These are phyloP conservation scores for Isoetes engelmannii DNA, from an alignment of 83 land plant genomes.

Conservation along the genomic window DNA sequence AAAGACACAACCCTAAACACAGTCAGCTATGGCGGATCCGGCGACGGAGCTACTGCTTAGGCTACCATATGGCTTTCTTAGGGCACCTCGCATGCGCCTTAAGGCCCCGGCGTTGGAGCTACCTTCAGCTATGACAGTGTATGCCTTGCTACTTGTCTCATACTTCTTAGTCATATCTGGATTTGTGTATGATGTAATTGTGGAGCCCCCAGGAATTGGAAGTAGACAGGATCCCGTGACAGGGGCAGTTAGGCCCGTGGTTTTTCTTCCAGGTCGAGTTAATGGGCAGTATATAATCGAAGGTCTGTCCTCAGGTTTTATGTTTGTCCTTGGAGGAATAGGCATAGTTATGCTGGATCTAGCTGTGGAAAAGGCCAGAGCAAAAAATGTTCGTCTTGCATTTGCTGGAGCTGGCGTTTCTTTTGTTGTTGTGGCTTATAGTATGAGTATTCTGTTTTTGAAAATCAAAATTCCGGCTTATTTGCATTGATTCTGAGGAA, in stretches of 20 bases:
- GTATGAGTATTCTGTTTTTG: slow-evolving; percentile 87
- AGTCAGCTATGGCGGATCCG: slow-evolving; percentile 59
- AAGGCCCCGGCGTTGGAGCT: slow-evolving; percentile 56
- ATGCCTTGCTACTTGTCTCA: slow-evolving; percentile 57
- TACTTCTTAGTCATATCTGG: slow-evolving; percentile 90
- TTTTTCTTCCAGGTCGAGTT: slow-evolving; percentile 83
- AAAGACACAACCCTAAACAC: too few species aligned
- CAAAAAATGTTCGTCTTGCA: slow-evolving; percentile 54
- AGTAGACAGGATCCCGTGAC: slow-evolving; percentile 81
- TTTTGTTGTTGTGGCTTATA: slow-evolving; percentile 50
- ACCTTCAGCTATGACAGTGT: slow-evolving; percentile 80
- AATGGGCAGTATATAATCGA: slow-evolving; percentile 97
- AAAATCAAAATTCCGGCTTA: slow-evolving; percentile 90
- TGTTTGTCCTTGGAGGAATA: slow-evolving; percentile 88
- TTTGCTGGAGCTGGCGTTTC: slow-evolving; percentile 54
- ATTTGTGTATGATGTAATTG: slow-evolving; percentile 86
- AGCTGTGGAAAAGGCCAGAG: slow-evolving; percentile 56
- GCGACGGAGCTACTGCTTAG: slow-evolving; percentile 34
- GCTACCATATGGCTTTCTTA: slow-evolving; percentile 49
- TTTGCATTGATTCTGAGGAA: slow-evolving; percentile 52
- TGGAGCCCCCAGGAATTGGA: slow-evolving; percentile 98
- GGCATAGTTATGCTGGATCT: slow-evolving; percentile 81
- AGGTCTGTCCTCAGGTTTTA: slow-evolving; percentile 89
- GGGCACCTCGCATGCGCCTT: slow-evolving; percentile 66
- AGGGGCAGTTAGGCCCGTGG: slow-evolving; percentile 78